A percentile compares a stretch with the other conserved stretches of the same genome.
phyloP scores from a whole-genome alignment of 768 basidiomycete species.

The Neoboletus subvelutipes region DNA sequence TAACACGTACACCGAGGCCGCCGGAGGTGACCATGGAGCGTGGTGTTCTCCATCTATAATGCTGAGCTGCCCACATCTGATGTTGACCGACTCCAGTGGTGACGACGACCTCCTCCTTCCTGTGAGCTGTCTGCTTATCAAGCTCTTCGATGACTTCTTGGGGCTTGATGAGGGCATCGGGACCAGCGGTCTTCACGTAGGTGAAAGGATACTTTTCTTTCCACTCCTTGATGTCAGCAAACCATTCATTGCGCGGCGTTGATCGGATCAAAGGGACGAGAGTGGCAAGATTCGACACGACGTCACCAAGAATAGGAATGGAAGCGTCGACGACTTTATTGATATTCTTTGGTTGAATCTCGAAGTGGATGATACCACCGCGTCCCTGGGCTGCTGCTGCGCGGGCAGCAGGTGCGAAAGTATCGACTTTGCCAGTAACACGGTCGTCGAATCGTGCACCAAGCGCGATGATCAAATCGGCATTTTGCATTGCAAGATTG shows the following conservation, averaged over 20 bases:
- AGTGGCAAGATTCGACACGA: conserved; percentile 74
- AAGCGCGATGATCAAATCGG: conserved; percentile 96
- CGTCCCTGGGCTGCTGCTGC: conserved; percentile 82
- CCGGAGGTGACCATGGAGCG: conserved; percentile 90
- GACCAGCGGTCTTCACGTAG: conserved; percentile 57
- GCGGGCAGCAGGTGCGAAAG: conserved; percentile 88
- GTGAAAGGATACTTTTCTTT: conserved; percentile 91
- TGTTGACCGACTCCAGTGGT: conserved; percentile 98
- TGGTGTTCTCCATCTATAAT: conserved; percentile 88
- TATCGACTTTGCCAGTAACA: conserved; percentile 86
- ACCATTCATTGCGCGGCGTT: conserved; percentile 75
- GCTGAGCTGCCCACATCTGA: conserved; percentile 99
- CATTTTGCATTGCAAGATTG: conserved; percentile 96
- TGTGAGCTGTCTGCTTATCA: conserved; percentile 71
- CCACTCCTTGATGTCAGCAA: conserved; percentile 78
- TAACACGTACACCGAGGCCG: conserved; percentile 78
- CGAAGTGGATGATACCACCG: conserved; percentile 99
- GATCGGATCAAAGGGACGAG: conserved; percentile 78
- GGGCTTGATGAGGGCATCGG: conserved; percentile 81
- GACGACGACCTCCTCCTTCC: conserved; percentile 85
- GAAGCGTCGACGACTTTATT: conserved; percentile 98
- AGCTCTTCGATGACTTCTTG: conserved; percentile 96
- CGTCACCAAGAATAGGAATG: conserved; percentile 93
- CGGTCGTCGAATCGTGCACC: conserved; percentile 98
- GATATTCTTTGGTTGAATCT: conserved; percentile 97